Percentiles rank a stretch among this genome's conserved stretches.
phyloP scores from a whole-genome alignment of 2,329 filamentous ascomycete genomes.

The Cercospora nicotianae region DNA sequence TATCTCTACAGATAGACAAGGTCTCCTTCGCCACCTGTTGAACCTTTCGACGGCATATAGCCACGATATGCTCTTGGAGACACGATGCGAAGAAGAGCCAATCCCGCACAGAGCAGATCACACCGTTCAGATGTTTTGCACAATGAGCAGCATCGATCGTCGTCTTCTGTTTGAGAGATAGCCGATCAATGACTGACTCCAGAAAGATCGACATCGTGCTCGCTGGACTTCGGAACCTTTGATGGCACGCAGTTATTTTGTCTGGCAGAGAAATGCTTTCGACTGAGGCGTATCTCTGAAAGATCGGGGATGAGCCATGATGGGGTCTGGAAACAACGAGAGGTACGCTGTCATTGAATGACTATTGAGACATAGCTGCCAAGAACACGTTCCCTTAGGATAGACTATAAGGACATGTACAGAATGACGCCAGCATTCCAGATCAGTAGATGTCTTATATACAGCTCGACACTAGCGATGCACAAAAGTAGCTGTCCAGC shows the following conservation, averaged over 20 bases:
- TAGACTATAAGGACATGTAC: not conserved
- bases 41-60: not conserved
- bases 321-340: not conserved
- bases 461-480: not conserved
- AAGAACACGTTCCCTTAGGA: not conserved
- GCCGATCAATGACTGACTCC: not conserved
- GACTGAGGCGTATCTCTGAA: not conserved
- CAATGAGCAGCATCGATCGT: not conserved
- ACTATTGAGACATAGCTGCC: not conserved
- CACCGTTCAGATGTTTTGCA: not conserved
- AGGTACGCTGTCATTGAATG: not conserved
- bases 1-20: not conserved
- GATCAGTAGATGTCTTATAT: not conserved
- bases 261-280: not conserved
- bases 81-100: not conserved
- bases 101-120: not conserved
- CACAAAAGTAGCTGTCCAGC: not conserved
- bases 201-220: not conserved
- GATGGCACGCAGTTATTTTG: not conserved
- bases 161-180: not conserved
- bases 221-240: not conserved
- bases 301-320: not conserved
- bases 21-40: not conserved
- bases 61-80: not conserved
- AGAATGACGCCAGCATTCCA: too few species aligned